Evolutionary conservation across 2,329 filamentous ascomycete genomes (phyloP).

Genomic region (Chrysosporium keratinophilum): DNA sequence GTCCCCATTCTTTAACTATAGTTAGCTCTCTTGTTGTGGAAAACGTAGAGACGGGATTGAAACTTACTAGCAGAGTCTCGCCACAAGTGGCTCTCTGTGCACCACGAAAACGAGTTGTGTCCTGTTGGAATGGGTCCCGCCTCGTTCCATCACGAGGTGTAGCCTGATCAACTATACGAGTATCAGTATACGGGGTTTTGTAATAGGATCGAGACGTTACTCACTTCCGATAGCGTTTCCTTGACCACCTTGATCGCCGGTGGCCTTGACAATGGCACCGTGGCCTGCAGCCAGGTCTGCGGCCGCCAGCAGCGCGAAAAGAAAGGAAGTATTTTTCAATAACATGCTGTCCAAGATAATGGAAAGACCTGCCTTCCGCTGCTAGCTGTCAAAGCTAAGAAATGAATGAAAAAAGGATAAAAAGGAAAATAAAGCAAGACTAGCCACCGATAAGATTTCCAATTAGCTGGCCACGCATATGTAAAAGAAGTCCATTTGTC

Average conservation of each 20-base stretch:
- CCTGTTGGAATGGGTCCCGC: slow-evolving; percentile 53
- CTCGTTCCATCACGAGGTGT: slow-evolving; percentile 54
- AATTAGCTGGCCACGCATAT: too few relatives aligned
- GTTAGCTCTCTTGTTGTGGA: background rate
- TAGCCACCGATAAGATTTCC: too few relatives aligned
- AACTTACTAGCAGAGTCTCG: slow-evolving; percentile 42
- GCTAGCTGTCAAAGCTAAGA: slow-evolving; percentile 48
- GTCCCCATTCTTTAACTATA: slow-evolving; percentile 34
- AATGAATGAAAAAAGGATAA: background rate
- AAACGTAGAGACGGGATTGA: background rate
- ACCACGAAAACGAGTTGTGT: slow-evolving; percentile 53
- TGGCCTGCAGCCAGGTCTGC: slow-evolving; percentile 51
- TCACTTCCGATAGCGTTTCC: slow-evolving; percentile 38
- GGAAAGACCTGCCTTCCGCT: slow-evolving; percentile 64
- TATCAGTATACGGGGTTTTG: background rate
- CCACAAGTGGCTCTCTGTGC: slow-evolving; percentile 44
- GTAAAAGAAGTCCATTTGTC: background rate
- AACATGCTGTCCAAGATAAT: slow-evolving; percentile 43
- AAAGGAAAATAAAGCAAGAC: background rate
- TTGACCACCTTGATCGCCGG: slow-evolving; percentile 48
- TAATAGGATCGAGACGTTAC: slow-evolving; percentile 33
- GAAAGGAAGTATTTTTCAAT: slow-evolving; percentile 1
- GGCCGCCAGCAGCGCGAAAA: slow-evolving; percentile 43
- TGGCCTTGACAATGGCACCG: slow-evolving; percentile 49
- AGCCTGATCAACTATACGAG: slow-evolving; percentile 35